Evolutionary conservation across 805 yeast species (phyloP).

Genomic region (Candida schatavii): DNA sequence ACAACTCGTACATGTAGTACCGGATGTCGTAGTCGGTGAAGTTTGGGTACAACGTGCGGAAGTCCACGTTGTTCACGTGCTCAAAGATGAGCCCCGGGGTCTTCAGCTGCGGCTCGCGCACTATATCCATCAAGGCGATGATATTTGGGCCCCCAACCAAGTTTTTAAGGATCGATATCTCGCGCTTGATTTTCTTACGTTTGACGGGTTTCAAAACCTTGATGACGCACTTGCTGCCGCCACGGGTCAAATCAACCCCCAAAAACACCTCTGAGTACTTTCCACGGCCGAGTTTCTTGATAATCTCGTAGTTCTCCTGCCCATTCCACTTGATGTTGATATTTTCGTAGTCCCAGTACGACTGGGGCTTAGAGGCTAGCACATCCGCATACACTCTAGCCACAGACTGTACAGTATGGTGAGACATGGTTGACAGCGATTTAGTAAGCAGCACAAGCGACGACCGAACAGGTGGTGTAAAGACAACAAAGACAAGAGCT

Average conservation of each 20-base stretch:
- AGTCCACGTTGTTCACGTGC: conserved; percentile 77
- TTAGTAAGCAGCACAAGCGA: not conserved
- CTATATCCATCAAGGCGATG: conserved; percentile 73
- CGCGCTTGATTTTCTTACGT: conserved; percentile 86
- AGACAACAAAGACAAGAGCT: not conserved
- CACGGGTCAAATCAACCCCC: conserved; percentile 68
- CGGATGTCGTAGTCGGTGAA: conserved; percentile 74
- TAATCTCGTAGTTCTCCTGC: conserved; percentile 81
- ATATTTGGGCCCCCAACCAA: conserved; percentile 83
- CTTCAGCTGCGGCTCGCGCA: conserved; percentile 72
- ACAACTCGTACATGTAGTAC: conserved; percentile 75
- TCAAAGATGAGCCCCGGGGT: conserved; percentile 89
- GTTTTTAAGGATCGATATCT: conserved; percentile 82
- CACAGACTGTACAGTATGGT: conserved; percentile 43
- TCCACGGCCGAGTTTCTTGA: conserved; percentile 81
- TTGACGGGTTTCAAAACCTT: conserved; percentile 92
- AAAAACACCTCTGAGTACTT: conserved; percentile 94
- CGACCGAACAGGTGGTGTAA: not conserved
- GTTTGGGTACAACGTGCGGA: conserved; percentile 75
- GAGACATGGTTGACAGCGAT: conserved; percentile 7
- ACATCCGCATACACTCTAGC: conserved; percentile 83
- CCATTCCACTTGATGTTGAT: conserved; percentile 79
- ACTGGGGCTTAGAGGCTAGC: conserved; percentile 68
- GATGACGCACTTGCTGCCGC: conserved; percentile 65
- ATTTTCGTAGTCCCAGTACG: conserved; percentile 81